Evolutionary conservation across 108 stramenopile species (phyloP).

Genomic region (Stephanodiscus minutulus): DNA sequence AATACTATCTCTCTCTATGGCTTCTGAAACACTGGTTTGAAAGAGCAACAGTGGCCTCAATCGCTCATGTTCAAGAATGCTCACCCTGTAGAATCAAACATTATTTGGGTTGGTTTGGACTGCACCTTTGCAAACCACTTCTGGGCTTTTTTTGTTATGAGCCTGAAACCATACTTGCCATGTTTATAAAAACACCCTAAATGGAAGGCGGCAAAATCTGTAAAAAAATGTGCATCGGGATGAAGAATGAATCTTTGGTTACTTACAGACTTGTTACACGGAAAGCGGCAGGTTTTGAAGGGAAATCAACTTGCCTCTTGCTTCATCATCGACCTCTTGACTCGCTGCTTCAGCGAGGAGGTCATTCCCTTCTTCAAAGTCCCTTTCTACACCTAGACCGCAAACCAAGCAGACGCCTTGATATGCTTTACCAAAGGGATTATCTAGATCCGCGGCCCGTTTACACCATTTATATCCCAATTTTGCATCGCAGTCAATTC

Average conservation of each 20-base stretch:
- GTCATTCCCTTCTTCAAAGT: slow-evolving; percentile 26
- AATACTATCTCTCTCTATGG: neutral
- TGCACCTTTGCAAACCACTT: slow-evolving; percentile 21
- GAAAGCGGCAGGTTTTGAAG: neutral
- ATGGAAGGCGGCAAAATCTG: slow-evolving; percentile 26
- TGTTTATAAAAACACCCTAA: slow-evolving; percentile 24
- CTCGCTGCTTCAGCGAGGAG: slow-evolving; percentile 21
- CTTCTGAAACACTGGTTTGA: neutral
- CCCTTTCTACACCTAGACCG: slow-evolving; percentile 19
- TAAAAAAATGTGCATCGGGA: neutral
- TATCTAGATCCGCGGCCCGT: slow-evolving; percentile 9
- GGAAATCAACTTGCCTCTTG: slow-evolving; percentile 17
- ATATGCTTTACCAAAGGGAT: slow-evolving; percentile 16
- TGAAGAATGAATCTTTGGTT: neutral
- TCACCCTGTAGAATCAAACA: slow-evolving; percentile 6
- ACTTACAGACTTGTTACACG: neutral
- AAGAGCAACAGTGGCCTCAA: neutral
- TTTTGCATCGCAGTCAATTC: neutral
- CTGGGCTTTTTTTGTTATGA: slow-evolving; percentile 12
- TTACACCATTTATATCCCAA: neutral
- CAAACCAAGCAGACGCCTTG: slow-evolving; percentile 25
- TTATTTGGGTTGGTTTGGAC: neutral
- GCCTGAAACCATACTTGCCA: slow-evolving; percentile 21
- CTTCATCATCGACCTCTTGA: slow-evolving; percentile 11
- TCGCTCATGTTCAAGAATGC: neutral